Evolutionary conservation across 345 rosid species (phyloP), one percentile per base, ranked within the genome.

Genomic region (Eucalyptus marginata): DNA sequence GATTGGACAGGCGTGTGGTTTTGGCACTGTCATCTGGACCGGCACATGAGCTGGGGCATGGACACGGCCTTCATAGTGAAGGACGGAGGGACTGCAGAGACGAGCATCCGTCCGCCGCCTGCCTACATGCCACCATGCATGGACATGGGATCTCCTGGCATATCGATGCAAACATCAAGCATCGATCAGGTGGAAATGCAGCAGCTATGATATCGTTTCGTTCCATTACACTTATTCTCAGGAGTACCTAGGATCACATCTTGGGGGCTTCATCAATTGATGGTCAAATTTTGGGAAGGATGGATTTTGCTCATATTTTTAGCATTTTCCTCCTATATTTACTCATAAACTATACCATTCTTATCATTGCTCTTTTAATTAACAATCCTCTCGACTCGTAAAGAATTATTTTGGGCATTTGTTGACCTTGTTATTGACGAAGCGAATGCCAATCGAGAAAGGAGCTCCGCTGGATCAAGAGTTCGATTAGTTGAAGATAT

Each of bases 21-120:
- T 10, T 36, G 83, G 47, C 47, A 76, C 7, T 36, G 83, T 76
- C 83, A 76, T 18, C 27, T 36, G 46, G 83, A 91, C 85, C 86
- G 90, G 17, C 93, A 91, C 56, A 7, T 33, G 12, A 87, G 89
- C 24, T 92, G 92, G 92, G 93, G 93, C 7, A 92, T 92, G 93
- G 88, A 81, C 86, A 91, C 88, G n/a, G 91, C 86, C 44, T 90
- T 92, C 68, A 92, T 92, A 22, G 87, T 92, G 40, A 87, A 89
- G 87, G 86, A 92, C 43, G 93, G 93, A 3, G 46, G 59, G 43
- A 54, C 79, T 15, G 20, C 12, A 5, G 88, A 64, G 83, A 87
- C 88, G 12, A 87, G 84, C 47, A 58, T 87, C 25, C 79, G 47
- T 20, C 88, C 88, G 29, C 88, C 83, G 2, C 83, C 83, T 36